Conservation (phyloP, 805 yeast genomes). For the Candida nanaspora region DNA sequence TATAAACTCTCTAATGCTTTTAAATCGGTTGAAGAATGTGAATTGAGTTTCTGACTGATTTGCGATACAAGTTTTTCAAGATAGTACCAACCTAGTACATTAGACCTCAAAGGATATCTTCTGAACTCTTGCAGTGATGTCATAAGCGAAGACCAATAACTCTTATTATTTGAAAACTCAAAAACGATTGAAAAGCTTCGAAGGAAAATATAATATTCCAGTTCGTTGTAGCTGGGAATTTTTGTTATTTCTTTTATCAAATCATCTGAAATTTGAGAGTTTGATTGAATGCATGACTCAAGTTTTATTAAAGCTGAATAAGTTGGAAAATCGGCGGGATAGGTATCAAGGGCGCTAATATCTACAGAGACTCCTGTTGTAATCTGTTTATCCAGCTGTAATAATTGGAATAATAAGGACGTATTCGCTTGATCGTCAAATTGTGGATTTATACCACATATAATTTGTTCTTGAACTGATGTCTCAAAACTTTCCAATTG, state of each 20-base stretch:
- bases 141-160: neutral
- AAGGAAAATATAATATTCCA: neutral
- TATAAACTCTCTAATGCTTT: neutral
- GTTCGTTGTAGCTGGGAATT: neutral
- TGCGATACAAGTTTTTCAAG: conserved; percentile 7
- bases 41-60: conserved; percentile 1
- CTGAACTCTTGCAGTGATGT: neutral
- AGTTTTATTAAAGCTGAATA: neutral
- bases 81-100: conserved; percentile 17
- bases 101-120: conserved; percentile 13
- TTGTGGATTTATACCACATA: neutral
- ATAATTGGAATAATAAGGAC: neutral
- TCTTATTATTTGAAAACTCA: neutral
- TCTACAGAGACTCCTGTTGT: neutral
- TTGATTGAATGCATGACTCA: neutral
- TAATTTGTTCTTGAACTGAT: neutral
- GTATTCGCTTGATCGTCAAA: neutral
- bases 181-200: neutral
- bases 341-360: neutral
- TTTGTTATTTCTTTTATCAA: neutral
- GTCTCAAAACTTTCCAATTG: neutral
- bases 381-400: neutral
- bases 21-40: neutral
- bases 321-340: neutral
- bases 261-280: neutral